Conservation (phyloP, 306 rosid genomes). For the Trifolium dubium region DNA sequence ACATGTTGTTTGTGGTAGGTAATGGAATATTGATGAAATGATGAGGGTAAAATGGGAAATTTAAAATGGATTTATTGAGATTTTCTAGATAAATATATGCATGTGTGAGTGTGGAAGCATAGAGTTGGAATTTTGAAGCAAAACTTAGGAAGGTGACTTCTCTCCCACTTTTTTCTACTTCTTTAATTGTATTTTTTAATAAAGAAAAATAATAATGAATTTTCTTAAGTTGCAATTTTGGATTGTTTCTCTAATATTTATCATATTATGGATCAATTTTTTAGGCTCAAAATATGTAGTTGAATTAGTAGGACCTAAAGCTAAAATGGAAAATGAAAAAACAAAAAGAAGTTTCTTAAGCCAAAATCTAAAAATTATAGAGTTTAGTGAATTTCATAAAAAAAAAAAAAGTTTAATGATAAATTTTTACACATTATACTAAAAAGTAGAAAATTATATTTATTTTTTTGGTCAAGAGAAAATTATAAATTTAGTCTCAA, state of each 20-base stretch:
- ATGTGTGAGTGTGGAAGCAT: slow-evolving; percentile 51
- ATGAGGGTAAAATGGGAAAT: slow-evolving; percentile 53
- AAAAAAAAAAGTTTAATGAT: no score
- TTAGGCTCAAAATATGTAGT: background rate
- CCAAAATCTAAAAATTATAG: background rate
- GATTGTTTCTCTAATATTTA: slow-evolving; percentile 7
- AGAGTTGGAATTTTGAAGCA: slow-evolving; percentile 84
- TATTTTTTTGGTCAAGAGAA: no score
- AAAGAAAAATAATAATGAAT: background rate
- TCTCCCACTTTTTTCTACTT: slow-evolving; percentile 64
- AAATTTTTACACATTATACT: no score
- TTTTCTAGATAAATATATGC: slow-evolving; percentile 46
- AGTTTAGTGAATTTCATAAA: no score
- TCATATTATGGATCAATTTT: background rate
- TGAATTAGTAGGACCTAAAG: slow-evolving; percentile 4
- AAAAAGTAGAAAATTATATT: no score
- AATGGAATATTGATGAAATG: slow-evolving; percentile 30
- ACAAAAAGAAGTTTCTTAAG: background rate
- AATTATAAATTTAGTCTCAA: no score
- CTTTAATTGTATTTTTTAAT: background rate
- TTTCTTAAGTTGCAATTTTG: background rate
- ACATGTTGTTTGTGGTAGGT: slow-evolving; percentile 40
- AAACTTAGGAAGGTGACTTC: slow-evolving; percentile 77
- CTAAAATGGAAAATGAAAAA: background rate
- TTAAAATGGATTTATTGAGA: slow-evolving; percentile 32